Base-by-base conservation (phyloP, 176 grass and related monocot species). In the Otatea glauca region DNA sequence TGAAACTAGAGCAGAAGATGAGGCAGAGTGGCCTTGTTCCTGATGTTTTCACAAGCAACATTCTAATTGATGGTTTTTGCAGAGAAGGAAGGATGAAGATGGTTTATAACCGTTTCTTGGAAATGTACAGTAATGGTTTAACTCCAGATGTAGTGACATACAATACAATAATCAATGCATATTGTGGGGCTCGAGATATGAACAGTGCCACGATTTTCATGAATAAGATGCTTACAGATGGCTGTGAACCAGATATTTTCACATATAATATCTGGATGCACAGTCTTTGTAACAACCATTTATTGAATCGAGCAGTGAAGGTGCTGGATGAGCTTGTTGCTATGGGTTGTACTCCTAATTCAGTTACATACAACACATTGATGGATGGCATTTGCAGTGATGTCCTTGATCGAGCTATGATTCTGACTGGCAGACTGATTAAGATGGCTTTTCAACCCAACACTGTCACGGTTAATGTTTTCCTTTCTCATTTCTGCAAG, bases 181-280 rank as follows among this genome's bases (percentile, higher is more conserved):
- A 93, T 69, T 98, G 91, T 73, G 69, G 72, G 65, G 83, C 79
- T 91, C 29, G 66, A 25, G 94, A 97, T 92, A 92, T 88, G 83
- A 79, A 32, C 4, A 72, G 82, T 78, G 96, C 96, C 6, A 82
- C 90, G 84, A 42, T 59, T 75, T 92, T 92, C 75, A 81, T 93
- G 80, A 95, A 92, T 76, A 93, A 92, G 80, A 98, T 98, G 91
- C 81, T 94, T 77, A 83, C 55, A 70, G 87, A 91, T 76, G 89
- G 87, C 56, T 93, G 85, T 88, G 82, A 90, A 74, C 96, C 92
- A 82, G 96, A 98, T 83, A 86, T 95, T 76, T 97, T 92, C 87
- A 98, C 96, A 82, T 98, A 98, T 85, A 98, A 98, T 83, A 98
- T 93, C 83, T 95, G 82, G 93, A 98, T 98, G 76, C 96, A 95